Percentiles rank a stretch among this genome's conserved stretches.
Evolutionary conservation across 2,329 filamentous ascomycete genomes (phyloP).

Genomic region (Nothophoma quercina): DNA sequence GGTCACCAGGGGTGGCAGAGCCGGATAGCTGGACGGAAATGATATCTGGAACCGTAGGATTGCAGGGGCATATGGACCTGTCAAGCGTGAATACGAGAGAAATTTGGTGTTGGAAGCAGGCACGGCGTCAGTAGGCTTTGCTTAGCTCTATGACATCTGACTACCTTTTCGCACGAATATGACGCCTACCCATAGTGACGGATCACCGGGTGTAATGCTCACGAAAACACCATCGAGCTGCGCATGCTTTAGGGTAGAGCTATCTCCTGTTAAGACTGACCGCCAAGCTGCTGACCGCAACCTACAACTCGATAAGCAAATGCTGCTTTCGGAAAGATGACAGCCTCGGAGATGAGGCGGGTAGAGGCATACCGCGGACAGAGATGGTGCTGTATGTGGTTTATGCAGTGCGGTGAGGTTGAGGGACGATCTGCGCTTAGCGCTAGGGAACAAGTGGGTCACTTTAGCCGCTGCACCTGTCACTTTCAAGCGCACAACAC

Average conservation of each 20-base stretch:
- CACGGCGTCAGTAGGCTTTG: slow-evolving; percentile 13
- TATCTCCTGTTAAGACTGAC: slow-evolving; percentile 52
- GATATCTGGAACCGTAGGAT: slow-evolving; percentile 89
- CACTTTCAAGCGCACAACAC: slow-evolving; percentile 13
- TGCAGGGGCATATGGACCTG: slow-evolving; percentile 88
- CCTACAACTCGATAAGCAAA: slow-evolving; percentile 82
- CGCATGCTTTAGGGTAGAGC: slow-evolving; percentile 79
- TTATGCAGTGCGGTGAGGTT: slow-evolving; percentile 14
- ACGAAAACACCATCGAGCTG: slow-evolving; percentile 89
- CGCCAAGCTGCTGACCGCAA: slow-evolving; percentile 28
- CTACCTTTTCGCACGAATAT: slow-evolving; percentile 89
- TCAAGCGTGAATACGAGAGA: slow-evolving; percentile 36
- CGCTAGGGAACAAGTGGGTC: slow-evolving; percentile 2
- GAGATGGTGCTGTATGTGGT: slow-evolving; percentile 3
- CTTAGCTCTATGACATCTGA: slow-evolving; percentile 25
- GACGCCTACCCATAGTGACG: slow-evolving; percentile 86
- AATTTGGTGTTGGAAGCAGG: slow-evolving; percentile 13
- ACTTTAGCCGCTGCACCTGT: slow-evolving; percentile 20
- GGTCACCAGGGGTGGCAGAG: slow-evolving; percentile 80
- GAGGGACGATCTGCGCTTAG: slow-evolving; percentile 18
- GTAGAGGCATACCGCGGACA: slow-evolving; percentile 14
- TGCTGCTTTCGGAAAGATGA: slow-evolving; percentile 73
- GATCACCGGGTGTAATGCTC: slow-evolving; percentile 80
- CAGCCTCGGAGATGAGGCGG: slow-evolving; percentile 31
- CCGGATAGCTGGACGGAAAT: slow-evolving; percentile 82